Percentiles rank a stretch among this genome's conserved stretches.
phyloP scores from a whole-genome alignment of 805 yeast species.

The Cephaloascus albidus region DNA sequence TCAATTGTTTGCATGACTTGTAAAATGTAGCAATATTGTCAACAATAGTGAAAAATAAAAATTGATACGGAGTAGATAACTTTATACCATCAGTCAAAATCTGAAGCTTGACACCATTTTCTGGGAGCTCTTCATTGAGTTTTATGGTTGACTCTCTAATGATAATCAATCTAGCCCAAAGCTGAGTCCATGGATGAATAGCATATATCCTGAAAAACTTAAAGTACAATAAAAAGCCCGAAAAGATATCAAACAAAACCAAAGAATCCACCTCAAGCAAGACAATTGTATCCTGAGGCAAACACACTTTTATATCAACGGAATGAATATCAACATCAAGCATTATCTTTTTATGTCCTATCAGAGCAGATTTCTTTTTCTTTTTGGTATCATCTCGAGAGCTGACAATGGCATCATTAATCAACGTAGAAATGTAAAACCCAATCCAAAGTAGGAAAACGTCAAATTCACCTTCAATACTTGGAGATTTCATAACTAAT shows the following conservation, averaged over 20 bases:
- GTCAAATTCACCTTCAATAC: constrained; percentile 35
- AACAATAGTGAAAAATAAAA: constrained; percentile 67
- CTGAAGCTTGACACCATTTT: constrained; percentile 8
- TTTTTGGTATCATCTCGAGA: constrained; percentile 17
- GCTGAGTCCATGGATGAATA: constrained; percentile 33
- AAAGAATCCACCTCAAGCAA: constrained; percentile 34
- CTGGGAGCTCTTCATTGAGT: constrained; percentile 5
- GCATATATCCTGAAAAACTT: constrained; percentile 35
- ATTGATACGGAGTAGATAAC: constrained; percentile 60
- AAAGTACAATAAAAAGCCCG: constrained; percentile 19
- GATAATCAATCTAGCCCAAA: constrained; percentile 29
- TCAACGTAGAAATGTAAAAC: constrained; percentile 24
- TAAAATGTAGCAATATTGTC: constrained; percentile 64
- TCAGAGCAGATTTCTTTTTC: constrained; percentile 13
- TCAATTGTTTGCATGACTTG: constrained; percentile 58
- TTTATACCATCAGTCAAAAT: constrained; percentile 29
- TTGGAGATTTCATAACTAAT: constrained; percentile 25
- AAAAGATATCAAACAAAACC: constrained; percentile 13
- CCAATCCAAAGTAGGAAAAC: constrained; percentile 33
- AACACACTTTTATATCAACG: constrained; percentile 25
- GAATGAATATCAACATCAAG: constrained; percentile 22
- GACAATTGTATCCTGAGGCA: constrained; percentile 38
- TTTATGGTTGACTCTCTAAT: constrained; percentile 18
- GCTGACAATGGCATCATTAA: constrained; percentile 23
- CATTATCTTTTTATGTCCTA: constrained; percentile 12